Evolutionary conservation across 2,329 filamentous ascomycete species (phyloP), one percentile per base, ranked within the genome.

Genomic region (Aspergillus vadensis): DNA sequence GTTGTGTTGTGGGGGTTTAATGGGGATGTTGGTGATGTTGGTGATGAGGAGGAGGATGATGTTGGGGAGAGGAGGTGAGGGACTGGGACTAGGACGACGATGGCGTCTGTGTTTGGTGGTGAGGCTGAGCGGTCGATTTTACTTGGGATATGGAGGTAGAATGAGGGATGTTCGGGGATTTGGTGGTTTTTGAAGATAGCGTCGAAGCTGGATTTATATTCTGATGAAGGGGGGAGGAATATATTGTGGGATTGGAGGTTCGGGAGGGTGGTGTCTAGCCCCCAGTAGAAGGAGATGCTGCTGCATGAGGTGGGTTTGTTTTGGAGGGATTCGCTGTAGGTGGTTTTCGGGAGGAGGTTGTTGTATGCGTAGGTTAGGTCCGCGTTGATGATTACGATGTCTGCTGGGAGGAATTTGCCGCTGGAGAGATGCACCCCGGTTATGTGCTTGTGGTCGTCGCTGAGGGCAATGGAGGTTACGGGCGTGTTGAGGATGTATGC

Each of bases 81-180:
- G 1, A 90, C 87, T 0, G 90, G 90, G 0, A 92, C 88, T 5
- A 92, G 81, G 1, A 90, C 87, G 14, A 91, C 86, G 50, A 92
- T 75, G 1, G 84, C 80, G 69, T 92, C 90, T 66, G 83, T 84
- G 1, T 83, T 86, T 2, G 80, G 73, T 0, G 90, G 90, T 0
- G 90, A 88, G 1, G 90, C 90, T 0, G 82, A 82, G 0, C 85
- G 78, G 65, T 92, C 90, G 7, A 91, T 82, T 12, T 89, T 83
- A 50, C 84, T 88, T 0, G 90, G 90, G 0, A 92, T 88, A 70
- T 92, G 91, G 74, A 92, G 84, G 74, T 92, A 92, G 79, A 92
- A 92, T 58, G 85, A 88, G 0, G 89, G 89, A 60, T 91, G 82
- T 1, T 82, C 73, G 1, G 90, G 90, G 8, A 92, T 85, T 2